Evolutionary conservation across 176 grass and related monocot genomes (phyloP), one percentile per base, ranked within the genome.

Genomic region (Aegilops speltoides): DNA sequence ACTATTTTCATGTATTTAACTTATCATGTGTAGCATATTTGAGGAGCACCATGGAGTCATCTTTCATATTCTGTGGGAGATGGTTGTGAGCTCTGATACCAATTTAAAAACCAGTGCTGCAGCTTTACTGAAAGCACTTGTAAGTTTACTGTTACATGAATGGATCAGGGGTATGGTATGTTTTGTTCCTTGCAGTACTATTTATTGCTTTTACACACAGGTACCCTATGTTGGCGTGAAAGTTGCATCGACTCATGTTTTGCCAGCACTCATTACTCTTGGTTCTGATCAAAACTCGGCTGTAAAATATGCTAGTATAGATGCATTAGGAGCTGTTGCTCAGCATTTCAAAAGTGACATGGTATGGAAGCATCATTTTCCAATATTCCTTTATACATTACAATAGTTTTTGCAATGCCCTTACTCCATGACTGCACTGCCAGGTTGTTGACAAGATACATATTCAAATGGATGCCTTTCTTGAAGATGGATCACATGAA

Each of bases 301-400:
- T 87, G 96, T 98, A 78, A 98, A 98, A 94, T 98, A 94, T 94
- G 93, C 93, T 67, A 98, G 93, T 82, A 94, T 98, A 82, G 93
- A 96, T 85, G 93, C 96, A 86, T 94, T 98, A 86, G 96, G 96
- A 88, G 84, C 85, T 86, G 96, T 98, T 86, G 96, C 93, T 60
- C 96, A 98, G 65, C 93, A 98, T 89, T 98, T 94, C 77, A 98
- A 98, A 85, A 91, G 91, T 91, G 96, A 96, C 80, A 96, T 92
- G 92, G 96, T 98, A 94, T 79, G 79, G 73, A 81, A 28, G 64
- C 36, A 87, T 74, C 69, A 31, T 75, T 40, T 36, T 81, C 80
- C 79, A 74, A 24, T 67, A 80, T 69, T 85, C 4, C 24, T 80
- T 70, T 5, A 80, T 76, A 45, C 8, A 29, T 63, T 62, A 67